Evolutionary conservation across 331 rosid genomes (phyloP).

Genomic region (Acacia pycnantha): DNA sequence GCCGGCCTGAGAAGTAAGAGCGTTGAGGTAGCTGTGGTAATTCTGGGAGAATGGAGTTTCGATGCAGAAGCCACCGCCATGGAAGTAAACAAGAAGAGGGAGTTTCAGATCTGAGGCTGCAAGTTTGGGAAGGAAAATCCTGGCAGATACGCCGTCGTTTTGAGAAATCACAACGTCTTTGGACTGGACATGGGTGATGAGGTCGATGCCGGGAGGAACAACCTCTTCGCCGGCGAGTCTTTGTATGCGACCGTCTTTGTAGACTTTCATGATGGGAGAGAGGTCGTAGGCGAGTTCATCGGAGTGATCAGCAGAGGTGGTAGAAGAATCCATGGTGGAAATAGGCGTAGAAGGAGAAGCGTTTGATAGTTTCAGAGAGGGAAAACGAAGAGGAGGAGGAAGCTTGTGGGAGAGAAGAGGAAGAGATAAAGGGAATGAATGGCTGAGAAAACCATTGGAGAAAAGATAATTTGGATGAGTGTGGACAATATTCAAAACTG

Average conservation of each 20-base stretch:
- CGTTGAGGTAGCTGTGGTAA: neutral
- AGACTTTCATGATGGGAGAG: conserved; percentile 49
- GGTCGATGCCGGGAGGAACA: conserved; percentile 28
- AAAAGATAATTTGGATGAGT: neutral
- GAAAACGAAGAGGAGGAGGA: neutral
- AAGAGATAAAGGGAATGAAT: conserved; percentile 2
- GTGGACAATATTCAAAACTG: neutral
- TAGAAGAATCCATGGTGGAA: conserved; percentile 28
- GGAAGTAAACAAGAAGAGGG: conserved; percentile 2
- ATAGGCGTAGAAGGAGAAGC: neutral
- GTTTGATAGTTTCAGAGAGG: neutral
- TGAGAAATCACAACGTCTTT: conserved; percentile 38
- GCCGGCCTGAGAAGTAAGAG: neutral
- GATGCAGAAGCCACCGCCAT: neutral
- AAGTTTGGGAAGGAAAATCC: neutral
- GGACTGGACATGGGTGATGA: conserved; percentile 32
- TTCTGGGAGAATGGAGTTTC: neutral
- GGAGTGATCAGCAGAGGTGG: neutral
- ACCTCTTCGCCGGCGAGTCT: conserved; percentile 18
- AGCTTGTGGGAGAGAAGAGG: neutral
- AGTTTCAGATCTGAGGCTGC: neutral
- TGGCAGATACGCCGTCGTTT: neutral
- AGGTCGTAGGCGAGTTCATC: conserved; percentile 32
- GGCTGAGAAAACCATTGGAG: neutral
- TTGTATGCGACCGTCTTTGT: conserved; percentile 36